phyloP scores from a whole-genome alignment of 2,329 filamentous ascomycete species.

The Pseudofabraea citricarpa region DNA sequence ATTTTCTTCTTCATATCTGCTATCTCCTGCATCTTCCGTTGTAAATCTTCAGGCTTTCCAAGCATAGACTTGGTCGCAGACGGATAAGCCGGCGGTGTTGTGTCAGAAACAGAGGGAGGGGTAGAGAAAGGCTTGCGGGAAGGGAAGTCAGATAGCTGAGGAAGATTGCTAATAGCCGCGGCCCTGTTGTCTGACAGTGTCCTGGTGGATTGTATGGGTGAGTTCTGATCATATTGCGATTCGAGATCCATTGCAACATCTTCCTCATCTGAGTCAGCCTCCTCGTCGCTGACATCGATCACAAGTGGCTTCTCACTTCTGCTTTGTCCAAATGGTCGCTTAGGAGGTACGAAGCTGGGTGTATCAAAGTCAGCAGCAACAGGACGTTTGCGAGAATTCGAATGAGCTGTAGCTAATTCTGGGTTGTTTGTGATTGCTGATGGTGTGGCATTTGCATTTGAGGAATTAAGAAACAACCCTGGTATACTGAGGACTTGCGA shows the following conservation, averaged over 20 bases:
- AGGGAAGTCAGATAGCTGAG: constrained; percentile 37
- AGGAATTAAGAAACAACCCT: constrained; percentile 24
- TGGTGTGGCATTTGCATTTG: constrained; percentile 3
- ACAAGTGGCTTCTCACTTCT: constrained; percentile 61
- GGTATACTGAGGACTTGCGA: constrained; percentile 14
- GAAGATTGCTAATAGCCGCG: constrained; percentile 36
- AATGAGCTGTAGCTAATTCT: constrained; percentile 3
- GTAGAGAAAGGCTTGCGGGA: constrained; percentile 20
- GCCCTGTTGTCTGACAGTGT: constrained; percentile 17
- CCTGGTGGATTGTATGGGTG: constrained; percentile 15
- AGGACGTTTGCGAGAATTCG: constrained; percentile 46
- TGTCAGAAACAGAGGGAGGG: constrained; percentile 17
- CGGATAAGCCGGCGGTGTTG: constrained; percentile 18
- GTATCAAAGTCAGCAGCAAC: constrained; percentile 69
- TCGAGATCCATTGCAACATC: constrained; percentile 64
- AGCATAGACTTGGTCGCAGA: constrained; percentile 10
- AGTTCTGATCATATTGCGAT: constrained; percentile 43
- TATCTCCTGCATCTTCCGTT: constrained; percentile 52
- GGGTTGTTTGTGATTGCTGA: constrained; percentile 4
- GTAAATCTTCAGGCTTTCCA: constrained; percentile 34
- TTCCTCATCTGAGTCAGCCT: constrained; percentile 52
- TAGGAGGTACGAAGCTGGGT: constrained; percentile 32
- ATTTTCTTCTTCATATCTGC: constrained; percentile 49
- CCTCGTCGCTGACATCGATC: constrained; percentile 75
- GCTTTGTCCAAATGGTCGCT: constrained; percentile 59